These are phyloP conservation scores for Geranium incanum DNA, from an alignment of 441 rosid genomes.

Conservation along the genomic window DNA sequence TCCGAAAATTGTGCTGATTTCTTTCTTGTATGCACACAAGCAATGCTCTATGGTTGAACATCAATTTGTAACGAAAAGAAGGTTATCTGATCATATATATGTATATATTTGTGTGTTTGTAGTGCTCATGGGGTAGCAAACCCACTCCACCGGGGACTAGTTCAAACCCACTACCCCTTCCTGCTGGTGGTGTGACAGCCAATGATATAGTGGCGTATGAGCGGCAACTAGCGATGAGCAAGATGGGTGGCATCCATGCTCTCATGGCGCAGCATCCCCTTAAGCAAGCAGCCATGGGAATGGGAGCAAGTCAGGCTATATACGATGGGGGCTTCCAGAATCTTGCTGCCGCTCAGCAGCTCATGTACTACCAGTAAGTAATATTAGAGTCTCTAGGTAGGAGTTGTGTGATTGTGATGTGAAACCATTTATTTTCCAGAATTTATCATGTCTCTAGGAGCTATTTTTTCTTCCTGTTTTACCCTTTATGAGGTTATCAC, in stretches of 20 bases:
- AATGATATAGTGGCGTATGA: conserved; percentile 69
- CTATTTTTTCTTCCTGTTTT: background rate
- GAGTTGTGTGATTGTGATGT: no score
- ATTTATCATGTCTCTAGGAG: background rate
- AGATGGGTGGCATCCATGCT: conserved; percentile 77
- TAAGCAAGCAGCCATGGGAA: conserved; percentile 78
- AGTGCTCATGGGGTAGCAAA: conserved; percentile 98
- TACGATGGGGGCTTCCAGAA: conserved; percentile 86
- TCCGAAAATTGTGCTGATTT: no score
- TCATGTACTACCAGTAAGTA: conserved; percentile 82
- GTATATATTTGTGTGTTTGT: conserved; percentile 10
- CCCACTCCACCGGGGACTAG: conserved; percentile 83
- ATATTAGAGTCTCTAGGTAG: no score
- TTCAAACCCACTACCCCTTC: conserved; percentile 92
- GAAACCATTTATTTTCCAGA: background rate
- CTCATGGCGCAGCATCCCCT: conserved; percentile 80
- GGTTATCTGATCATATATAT: no score
- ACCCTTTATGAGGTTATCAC: background rate
- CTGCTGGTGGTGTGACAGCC: conserved; percentile 62
- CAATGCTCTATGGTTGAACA: background rate
- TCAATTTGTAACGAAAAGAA: background rate
- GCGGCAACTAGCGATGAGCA: conserved; percentile 73
- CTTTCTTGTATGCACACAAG: no score
- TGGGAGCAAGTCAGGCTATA: conserved; percentile 85
- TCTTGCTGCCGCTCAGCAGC: conserved; percentile 78